Conservation (phyloP, 2,329 filamentous ascomycete genomes). For the Epichloe elymi region DNA sequence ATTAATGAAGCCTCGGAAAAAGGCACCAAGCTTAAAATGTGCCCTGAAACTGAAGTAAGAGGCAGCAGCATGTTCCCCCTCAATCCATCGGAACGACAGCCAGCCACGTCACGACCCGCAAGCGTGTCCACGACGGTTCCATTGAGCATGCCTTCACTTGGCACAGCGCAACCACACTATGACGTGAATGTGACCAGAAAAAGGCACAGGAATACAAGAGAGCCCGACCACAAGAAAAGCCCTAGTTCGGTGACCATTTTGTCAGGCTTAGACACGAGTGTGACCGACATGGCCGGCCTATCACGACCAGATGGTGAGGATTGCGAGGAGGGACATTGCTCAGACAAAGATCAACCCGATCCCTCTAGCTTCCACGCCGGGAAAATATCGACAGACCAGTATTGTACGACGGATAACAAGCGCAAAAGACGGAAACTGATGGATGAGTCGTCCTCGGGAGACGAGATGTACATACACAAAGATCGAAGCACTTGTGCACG, state of each 20-base stretch:
- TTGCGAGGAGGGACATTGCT: not conserved
- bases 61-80: not conserved
- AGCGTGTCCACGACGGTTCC: not conserved
- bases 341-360: not conserved
- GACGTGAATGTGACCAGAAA: not conserved
- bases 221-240: not conserved
- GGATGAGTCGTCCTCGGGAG: not conserved
- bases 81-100: not conserved
- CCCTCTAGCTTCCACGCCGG: not conserved
- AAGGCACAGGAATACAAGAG: not conserved
- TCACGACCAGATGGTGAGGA: not conserved
- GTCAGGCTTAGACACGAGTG: not conserved
- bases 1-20: slow-evolving; percentile 39
- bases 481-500: not conserved
- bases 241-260: not conserved
- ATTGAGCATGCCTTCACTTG: not conserved
- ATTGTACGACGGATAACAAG: not conserved
- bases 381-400: too few species aligned
- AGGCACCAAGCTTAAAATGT: slow-evolving; percentile 15
- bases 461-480: not conserved
- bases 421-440: not conserved
- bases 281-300: not conserved
- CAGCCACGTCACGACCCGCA: not conserved
- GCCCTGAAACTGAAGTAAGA: not conserved
- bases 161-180: not conserved